A percentile compares a stretch with the other conserved stretches of the same genome.
These are phyloP conservation scores for Raddia guianensis DNA, from an alignment of 176 grass and related monocot genomes.

Conservation along the genomic window DNA sequence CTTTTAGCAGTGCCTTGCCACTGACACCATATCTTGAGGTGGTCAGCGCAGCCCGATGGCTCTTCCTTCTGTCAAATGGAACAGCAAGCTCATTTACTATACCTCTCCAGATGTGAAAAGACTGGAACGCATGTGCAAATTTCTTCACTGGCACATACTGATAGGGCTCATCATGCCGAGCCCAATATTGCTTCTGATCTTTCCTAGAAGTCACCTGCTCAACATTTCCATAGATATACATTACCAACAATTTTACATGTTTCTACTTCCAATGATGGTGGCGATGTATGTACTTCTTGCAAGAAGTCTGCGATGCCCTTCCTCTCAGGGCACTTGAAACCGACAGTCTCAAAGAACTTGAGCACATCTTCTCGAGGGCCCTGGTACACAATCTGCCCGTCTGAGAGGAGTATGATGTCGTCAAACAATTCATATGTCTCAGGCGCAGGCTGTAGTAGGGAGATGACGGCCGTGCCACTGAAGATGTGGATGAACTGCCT, in stretches of 20 bases:
- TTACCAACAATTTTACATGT: neutral
- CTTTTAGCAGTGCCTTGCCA: conserved; percentile 54
- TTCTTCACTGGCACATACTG: conserved; percentile 53
- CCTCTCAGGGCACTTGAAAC: conserved; percentile 89
- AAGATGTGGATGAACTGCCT: conserved; percentile 84
- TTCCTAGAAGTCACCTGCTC: conserved; percentile 42
- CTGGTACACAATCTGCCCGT: conserved; percentile 81
- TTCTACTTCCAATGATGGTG: conserved; percentile 10
- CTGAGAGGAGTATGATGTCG: conserved; percentile 85
- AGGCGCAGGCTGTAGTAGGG: conserved; percentile 81
- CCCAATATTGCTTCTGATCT: conserved; percentile 75
- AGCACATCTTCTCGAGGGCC: conserved; percentile 74
- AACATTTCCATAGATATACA: conserved; percentile 1
- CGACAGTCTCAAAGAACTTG: conserved; percentile 76
- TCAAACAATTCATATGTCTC: conserved; percentile 91
- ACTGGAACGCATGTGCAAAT: conserved; percentile 47
- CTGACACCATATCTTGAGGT: conserved; percentile 50
- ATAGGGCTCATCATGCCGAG: conserved; percentile 37
- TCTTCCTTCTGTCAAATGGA: conserved; percentile 51
- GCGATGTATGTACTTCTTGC: conserved; percentile 62
- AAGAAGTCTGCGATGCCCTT: conserved; percentile 91
- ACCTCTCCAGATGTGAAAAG: conserved; percentile 46
- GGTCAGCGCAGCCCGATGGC: conserved; percentile 61
- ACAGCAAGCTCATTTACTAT: conserved; percentile 46
- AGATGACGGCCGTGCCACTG: conserved; percentile 72